Percentiles rank a stretch among this genome's conserved stretches.
Evolutionary conservation across 2,329 filamentous ascomycete genomes (phyloP).

Genomic region (Penicillium thymicola): DNA sequence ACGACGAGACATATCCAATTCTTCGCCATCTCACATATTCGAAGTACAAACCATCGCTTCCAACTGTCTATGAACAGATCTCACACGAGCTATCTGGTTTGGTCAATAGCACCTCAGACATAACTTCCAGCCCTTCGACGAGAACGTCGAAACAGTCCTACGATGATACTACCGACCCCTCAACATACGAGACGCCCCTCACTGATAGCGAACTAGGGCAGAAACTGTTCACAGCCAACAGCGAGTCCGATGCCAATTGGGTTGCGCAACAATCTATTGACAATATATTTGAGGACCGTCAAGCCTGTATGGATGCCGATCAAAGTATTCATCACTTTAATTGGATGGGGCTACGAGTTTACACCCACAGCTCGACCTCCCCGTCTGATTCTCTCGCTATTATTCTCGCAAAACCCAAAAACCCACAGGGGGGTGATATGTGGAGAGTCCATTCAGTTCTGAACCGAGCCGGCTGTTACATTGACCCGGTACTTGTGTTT

Average conservation of each 20-base stretch:
- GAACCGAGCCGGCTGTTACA: constrained; percentile 9
- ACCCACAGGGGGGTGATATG: not conserved
- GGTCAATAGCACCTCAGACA: not conserved
- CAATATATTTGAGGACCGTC: not conserved
- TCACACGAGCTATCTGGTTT: not conserved
- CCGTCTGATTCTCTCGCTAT: constrained; percentile 23
- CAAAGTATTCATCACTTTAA: constrained; percentile 26
- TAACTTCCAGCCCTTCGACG: not conserved
- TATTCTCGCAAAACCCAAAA: constrained; percentile 18
- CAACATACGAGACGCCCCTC: not conserved
- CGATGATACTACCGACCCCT: not conserved
- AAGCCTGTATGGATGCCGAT: not conserved
- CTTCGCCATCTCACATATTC: not conserved
- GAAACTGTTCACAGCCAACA: not conserved
- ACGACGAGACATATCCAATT: not conserved
- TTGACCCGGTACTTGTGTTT: constrained; percentile 25
- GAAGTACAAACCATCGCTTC: not conserved
- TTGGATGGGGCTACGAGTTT: constrained; percentile 18
- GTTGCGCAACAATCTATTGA: not conserved
- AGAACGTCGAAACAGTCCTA: not conserved
- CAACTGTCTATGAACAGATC: not conserved
- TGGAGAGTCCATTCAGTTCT: constrained; percentile 15
- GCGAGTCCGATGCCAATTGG: not conserved
- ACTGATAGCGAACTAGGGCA: not conserved
- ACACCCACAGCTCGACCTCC: constrained; percentile 15